Percentiles rank a stretch among this genome's conserved stretches.
These are phyloP conservation scores for Podaxis sp. DNA, from an alignment of 768 basidiomycete species.

Conservation along the genomic window DNA sequence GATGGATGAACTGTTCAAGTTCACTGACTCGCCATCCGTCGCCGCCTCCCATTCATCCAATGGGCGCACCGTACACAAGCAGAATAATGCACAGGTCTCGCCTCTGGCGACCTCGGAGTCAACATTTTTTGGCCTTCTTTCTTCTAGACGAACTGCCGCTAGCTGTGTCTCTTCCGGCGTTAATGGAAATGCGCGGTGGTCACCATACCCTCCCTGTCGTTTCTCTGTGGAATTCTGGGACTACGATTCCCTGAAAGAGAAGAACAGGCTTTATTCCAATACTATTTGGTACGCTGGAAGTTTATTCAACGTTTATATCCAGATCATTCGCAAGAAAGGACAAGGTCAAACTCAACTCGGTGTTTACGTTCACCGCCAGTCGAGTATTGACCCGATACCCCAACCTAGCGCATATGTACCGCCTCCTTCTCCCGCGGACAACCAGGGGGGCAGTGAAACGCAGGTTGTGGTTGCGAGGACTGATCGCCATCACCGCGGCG, in stretches of 20 bases:
- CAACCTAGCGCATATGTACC: slow-evolving; percentile 53
- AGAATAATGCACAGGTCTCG: slow-evolving; percentile 6
- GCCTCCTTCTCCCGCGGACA: slow-evolving; percentile 11
- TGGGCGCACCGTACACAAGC: slow-evolving; percentile 13
- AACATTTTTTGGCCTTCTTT: slow-evolving; percentile 64
- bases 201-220: slow-evolving; percentile 75
- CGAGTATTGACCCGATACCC: slow-evolving; percentile 77
- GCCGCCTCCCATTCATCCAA: slow-evolving; percentile 23
- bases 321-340: slow-evolving; percentile 79
- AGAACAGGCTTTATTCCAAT: slow-evolving; percentile 76
- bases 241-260: slow-evolving; percentile 78
- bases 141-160: slow-evolving; percentile 38
- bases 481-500: slow-evolving; percentile 9
- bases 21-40: slow-evolving; percentile 29
- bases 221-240: slow-evolving; percentile 93
- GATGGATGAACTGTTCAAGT: slow-evolving; percentile 71
- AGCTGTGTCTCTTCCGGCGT: slow-evolving; percentile 42
- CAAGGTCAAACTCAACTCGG: slow-evolving; percentile 64
- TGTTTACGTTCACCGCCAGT: slow-evolving; percentile 87
- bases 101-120: slow-evolving; percentile 37
- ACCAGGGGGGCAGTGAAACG: background rate
- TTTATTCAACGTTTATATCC: slow-evolving; percentile 86
- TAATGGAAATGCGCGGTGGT: slow-evolving; percentile 54
- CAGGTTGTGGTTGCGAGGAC: background rate
- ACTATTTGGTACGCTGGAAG: slow-evolving; percentile 92